Conservation (phyloP, 1,284 basidiomycete genomes). For the Cutaneotrichosporon mucoides region DNA sequence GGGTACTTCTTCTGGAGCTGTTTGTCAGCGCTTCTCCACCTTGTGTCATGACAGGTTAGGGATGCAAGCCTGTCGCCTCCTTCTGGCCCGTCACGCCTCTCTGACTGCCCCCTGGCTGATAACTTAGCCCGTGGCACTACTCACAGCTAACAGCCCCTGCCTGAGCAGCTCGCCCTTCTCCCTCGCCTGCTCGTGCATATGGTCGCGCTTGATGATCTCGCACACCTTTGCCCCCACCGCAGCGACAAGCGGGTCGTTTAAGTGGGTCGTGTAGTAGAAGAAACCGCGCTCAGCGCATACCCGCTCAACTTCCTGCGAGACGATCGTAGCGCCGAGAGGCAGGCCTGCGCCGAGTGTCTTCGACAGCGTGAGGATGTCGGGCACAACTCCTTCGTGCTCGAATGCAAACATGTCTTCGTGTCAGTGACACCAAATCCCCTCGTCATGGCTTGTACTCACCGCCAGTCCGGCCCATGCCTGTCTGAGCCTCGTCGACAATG, state of each 20-base stretch:
- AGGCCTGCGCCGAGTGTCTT: constrained; percentile 94
- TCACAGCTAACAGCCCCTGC: constrained; percentile 24
- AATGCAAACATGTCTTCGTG: constrained; percentile 52
- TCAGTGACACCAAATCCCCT: background rate
- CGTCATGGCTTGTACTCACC: constrained; percentile 53
- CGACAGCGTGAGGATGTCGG: constrained; percentile 79
- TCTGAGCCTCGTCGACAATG: constrained; percentile 80
- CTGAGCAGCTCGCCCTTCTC: constrained; percentile 54
- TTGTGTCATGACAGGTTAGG: background rate
- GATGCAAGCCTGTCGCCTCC: background rate
- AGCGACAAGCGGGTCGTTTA: constrained; percentile 34
- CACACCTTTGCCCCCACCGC: constrained; percentile 64
- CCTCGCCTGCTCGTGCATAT: constrained; percentile 22
- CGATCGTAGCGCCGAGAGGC: constrained; percentile 77
- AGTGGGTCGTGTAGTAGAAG: constrained; percentile 37
- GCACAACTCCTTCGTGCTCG: constrained; percentile 71
- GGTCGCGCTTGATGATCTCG: constrained; percentile 58
- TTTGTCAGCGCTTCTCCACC: background rate
- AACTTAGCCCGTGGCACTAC: background rate
- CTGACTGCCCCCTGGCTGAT: too few species aligned
- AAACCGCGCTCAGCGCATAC: constrained; percentile 47
- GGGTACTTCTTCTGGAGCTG: constrained; percentile 50
- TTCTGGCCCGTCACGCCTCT: too few species aligned
- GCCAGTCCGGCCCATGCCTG: constrained; percentile 78
- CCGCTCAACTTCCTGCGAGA: constrained; percentile 58